Base-by-base conservation (phyloP, 1,139 yeast species). In the Taphrina communis region DNA sequence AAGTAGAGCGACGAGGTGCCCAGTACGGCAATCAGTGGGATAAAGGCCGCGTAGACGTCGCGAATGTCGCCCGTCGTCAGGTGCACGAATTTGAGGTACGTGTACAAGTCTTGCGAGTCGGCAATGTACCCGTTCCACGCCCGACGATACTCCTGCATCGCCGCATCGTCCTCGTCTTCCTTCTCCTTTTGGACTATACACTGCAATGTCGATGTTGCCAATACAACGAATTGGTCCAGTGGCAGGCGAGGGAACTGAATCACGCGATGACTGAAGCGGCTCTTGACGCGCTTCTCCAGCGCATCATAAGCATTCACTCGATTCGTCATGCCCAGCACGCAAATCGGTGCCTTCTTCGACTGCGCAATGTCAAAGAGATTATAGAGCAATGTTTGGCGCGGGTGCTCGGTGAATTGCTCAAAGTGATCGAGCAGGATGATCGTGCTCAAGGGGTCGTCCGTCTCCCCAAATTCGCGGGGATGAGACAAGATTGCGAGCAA, bases 281-380 rank as follows among this genome's bases (percentile, higher is more conserved):
- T 88, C 73, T 92, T 84, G 0, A 95, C 98, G 73, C 99, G 83
- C 75, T 93, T 94, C 76, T 95, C 99, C 68, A 94, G 81, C 73
- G 86, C 82, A 74, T 94, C 98, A 0, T 91, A 83, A 8, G 90
- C 90, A 51, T 72, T 74, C n/a, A 90, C 81, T 69, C 88, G 87
- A 1, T 94, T 83, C 0, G 96, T 88, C 6, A 89, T 79, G 0
- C 98, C 98, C 66, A 94, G 79, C 4, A 94, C 90, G 68, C 95
- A 86, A 3, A 93, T 86, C 0, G 97, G 96, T 0, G 89, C 86
- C 21, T 82, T 76, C 6, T 84, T 81, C 39, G 90, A 84, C 71
- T 85, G 89, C 72, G 92, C 94, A 74, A 92, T 82, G 74, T 95
- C 99, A 75, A 95, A 88, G 59, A 95, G 79, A 74, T 92, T 94